These are phyloP conservation scores for Starmerella powellii DNA, from an alignment of 805 yeast genomes.

Conservation along the genomic window DNA sequence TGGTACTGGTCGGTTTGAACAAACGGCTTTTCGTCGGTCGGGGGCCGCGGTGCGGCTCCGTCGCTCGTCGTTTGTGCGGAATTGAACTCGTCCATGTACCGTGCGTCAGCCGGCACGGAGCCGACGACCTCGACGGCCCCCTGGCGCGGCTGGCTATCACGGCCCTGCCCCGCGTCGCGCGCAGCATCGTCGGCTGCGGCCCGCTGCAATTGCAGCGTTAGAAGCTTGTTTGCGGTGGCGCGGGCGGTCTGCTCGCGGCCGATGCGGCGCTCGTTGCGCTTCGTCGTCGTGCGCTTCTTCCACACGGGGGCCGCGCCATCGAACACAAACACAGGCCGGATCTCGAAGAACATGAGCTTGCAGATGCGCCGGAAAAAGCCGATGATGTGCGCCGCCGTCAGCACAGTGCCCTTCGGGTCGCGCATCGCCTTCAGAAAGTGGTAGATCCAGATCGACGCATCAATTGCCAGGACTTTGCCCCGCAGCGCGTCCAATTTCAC, in stretches of 20 bases:
- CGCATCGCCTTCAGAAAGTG: slow-evolving; percentile 93
- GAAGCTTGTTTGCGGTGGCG: slow-evolving; percentile 64
- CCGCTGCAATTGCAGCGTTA: slow-evolving; percentile 68
- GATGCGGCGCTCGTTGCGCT: slow-evolving; percentile 60
- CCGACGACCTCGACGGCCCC: slow-evolving; percentile 11
- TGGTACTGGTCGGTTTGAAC: slow-evolving; percentile 70
- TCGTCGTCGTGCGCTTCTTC: slow-evolving; percentile 64
- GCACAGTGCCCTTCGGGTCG: slow-evolving; percentile 66
- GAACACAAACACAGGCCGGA: slow-evolving; percentile 62
- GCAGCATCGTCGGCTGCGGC: slow-evolving; percentile 31
- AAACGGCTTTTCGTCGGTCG: too few relatives aligned
- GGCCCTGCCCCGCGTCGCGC: too few relatives aligned
- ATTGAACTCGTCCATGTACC: slow-evolving; percentile 27
- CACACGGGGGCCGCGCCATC: slow-evolving; percentile 60
- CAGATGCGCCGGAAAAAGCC: slow-evolving; percentile 93
- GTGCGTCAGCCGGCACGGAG: slow-evolving; percentile 23
- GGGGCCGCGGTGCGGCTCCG: slow-evolving; percentile 27
- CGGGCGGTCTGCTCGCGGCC: slow-evolving; percentile 60
- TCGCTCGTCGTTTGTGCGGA: background rate
- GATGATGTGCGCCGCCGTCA: slow-evolving; percentile 75
- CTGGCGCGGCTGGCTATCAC: too few relatives aligned
- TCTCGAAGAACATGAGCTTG: slow-evolving; percentile 73
- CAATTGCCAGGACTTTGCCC: slow-evolving; percentile 75
- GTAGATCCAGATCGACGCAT: slow-evolving; percentile 97
- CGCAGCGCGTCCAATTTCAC: slow-evolving; percentile 76